Conservation (phyloP, 306 rosid genomes). For the Senna siamea region DNA sequence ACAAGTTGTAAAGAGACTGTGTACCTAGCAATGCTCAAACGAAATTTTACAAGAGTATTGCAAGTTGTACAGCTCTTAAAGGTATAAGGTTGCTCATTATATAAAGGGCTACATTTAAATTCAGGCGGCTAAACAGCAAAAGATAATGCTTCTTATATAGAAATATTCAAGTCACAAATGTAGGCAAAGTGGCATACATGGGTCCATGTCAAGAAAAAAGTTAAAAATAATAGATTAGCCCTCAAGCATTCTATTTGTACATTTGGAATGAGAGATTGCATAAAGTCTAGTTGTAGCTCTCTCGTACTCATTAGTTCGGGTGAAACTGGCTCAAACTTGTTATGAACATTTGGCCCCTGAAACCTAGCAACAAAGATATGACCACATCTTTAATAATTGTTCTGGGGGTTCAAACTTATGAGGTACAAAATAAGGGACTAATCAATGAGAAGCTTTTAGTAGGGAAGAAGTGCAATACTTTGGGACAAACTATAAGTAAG, state of each 20-base stretch:
- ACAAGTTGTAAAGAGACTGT: neutral
- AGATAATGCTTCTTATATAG: neutral
- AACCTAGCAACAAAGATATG: neutral
- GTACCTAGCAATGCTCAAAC: too few relatives aligned
- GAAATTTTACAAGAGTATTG: neutral
- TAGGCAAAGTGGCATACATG: neutral
- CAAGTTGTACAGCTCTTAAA: neutral
- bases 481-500: too few relatives aligned
- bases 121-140: neutral
- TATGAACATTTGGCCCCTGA: constrained; percentile 33
- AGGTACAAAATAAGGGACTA: too few relatives aligned
- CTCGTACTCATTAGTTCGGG: neutral
- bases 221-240: neutral
- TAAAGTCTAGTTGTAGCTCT: neutral
- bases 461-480: too few relatives aligned
- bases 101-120: neutral
- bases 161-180: neutral
- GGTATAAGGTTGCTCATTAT: too few relatives aligned
- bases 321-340: neutral
- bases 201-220: neutral
- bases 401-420: too few relatives aligned
- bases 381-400: neutral
- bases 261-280: neutral
- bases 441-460: too few relatives aligned
- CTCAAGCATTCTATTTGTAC: neutral